Conservation (phyloP, 2,329 filamentous ascomycete species). For the Calonectria honghensis region DNA sequence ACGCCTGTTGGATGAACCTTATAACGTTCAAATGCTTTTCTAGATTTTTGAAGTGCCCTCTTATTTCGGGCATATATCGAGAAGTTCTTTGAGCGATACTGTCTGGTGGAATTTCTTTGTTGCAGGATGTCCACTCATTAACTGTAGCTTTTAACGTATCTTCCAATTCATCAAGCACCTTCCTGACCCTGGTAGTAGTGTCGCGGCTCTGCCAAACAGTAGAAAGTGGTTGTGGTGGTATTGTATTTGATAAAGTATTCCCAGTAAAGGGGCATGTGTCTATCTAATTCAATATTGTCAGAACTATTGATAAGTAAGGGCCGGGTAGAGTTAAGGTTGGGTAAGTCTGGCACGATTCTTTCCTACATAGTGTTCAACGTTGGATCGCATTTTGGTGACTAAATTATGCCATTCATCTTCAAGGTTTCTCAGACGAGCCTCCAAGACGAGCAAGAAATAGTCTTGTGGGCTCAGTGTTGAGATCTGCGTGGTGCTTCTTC, state of each 20-base stretch:
- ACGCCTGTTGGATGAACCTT: not conserved
- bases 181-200: not conserved
- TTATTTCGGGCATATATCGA: not conserved
- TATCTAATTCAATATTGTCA: not conserved
- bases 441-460: not conserved
- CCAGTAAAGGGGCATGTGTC: not conserved
- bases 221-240: not conserved
- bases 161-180: not conserved
- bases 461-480: not conserved
- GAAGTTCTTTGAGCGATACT: not conserved
- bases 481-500: not conserved
- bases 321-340: not conserved
- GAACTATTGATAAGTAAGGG: not conserved
- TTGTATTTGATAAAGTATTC: too few species aligned
- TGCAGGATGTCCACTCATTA: not conserved
- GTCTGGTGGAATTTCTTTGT: not conserved
- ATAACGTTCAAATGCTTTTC: not conserved
- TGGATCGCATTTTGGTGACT: not conserved
- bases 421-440: not conserved
- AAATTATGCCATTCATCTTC: slow-evolving; percentile 3
- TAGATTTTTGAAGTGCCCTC: not conserved
- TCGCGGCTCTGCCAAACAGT: not conserved
- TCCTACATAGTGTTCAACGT: not conserved
- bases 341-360: not conserved
- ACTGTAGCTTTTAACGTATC: not conserved